phyloP scores from a whole-genome alignment of 352 stramenopile genomes.

The Pilasporangium apinafurcum region DNA sequence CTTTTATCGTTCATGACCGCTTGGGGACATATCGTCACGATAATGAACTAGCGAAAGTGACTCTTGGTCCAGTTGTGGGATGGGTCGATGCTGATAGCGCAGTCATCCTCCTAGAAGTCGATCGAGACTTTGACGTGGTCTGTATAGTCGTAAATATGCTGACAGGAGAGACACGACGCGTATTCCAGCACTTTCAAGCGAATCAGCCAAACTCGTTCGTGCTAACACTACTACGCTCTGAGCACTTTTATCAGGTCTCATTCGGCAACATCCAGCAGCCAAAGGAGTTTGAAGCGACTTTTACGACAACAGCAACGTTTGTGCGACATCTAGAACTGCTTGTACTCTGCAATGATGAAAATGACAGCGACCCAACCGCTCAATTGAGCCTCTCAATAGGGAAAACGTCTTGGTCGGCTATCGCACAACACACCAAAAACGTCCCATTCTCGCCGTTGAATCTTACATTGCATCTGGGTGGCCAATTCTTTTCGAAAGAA shows the following conservation, averaged over 20 bases:
- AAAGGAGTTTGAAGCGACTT: constrained; percentile 29
- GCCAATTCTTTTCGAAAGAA: constrained; percentile 25
- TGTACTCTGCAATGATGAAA: constrained; percentile 21
- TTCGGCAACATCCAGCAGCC: constrained; percentile 39
- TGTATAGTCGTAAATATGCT: constrained; percentile 49
- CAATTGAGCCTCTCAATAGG: constrained; percentile 1
- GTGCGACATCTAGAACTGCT: constrained; percentile 32
- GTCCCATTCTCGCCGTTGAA: constrained; percentile 34
- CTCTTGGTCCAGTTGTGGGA: constrained; percentile 65
- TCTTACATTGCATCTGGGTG: constrained; percentile 44
- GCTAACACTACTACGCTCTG: constrained; percentile 45
- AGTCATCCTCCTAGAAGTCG: constrained; percentile 62
- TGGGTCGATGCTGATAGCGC: constrained; percentile 53
- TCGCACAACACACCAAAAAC: constrained; percentile 17
- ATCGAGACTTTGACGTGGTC: constrained; percentile 39
- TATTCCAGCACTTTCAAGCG: constrained; percentile 49
- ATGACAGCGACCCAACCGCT: not conserved
- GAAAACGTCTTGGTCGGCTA: constrained; percentile 16
- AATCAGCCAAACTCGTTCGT: constrained; percentile 51
- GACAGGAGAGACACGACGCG: constrained; percentile 23
- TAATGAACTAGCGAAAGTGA: constrained; percentile 19
- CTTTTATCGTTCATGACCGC: too few relatives aligned
- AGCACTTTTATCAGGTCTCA: constrained; percentile 50
- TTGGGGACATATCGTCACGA: constrained; percentile 10
- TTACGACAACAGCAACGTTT: constrained; percentile 27